Base-by-base conservation (phyloP, 768 basidiomycete species). In the Collybiopsis luxurians region DNA sequence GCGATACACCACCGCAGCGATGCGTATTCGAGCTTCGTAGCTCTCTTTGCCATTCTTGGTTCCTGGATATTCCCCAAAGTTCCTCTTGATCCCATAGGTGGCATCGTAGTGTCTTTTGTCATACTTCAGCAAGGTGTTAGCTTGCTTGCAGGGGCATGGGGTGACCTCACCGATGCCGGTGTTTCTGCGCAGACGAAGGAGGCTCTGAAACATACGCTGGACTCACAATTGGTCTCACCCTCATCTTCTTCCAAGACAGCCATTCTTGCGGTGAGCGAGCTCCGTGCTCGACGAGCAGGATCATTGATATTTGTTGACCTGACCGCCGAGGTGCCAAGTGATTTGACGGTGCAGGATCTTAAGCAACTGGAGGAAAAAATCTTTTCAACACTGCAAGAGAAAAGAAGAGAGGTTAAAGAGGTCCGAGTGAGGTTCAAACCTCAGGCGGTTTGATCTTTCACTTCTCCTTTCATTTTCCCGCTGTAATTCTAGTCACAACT, bases 1-100 rank as follows among this genome's bases (percentile, higher is more conserved):
- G 97, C 96, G 5, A 81, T 95, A 55, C 96, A 98, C 69, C 97
- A 99, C 72, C 83, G 97, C n/a, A 95, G 92, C 61, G 97, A 99
- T 69, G 94, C 93, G 5, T 93, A 95, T 66, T 95, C 94, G 2
- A 95, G 94, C 63, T 63, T 89, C 48, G 93, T 99, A 53, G 94
- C 95, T 11, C 82, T 98, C 55, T 81, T 89, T 45, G 95, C 96
- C 15, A 99, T 99, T 66, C 72, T 98, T 7, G 94, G 95, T 12
- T 92, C 88, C 10, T 91, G 91, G 77, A 77, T 85, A 61, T 90
- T 90, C 69, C 94, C 95, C 15, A 77, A 82, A n/a, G 67, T 92
- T 53, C 90, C 97, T 56, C 76, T 98, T 36, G 97, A 99, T 68
- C 95, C 97, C 9, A 79, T 99, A 34, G 97, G 97, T 60, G 96